Base-by-base conservation (phyloP, 164 flowering plant genomes). In the Chimonanthus praecox region DNA sequence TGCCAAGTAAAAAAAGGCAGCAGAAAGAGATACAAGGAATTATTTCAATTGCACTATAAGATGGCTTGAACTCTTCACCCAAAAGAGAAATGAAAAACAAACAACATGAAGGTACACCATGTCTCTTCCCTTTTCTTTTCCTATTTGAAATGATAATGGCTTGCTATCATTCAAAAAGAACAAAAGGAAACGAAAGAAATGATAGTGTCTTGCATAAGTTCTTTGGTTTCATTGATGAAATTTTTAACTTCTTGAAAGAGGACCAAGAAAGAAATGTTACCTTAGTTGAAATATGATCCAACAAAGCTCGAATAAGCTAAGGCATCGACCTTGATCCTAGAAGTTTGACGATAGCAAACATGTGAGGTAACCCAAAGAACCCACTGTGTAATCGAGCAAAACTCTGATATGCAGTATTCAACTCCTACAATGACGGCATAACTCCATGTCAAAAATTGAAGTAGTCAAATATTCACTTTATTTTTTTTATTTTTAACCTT, bases 261-360 rank as follows among this genome's bases (percentile, higher is more conserved):
- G 33, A 33, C 33, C 33, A 33, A 33, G 33, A 33, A 33, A 33
- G 33, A 33, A 33, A 68, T 11, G 47, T 49, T 80, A 92, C 99
- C 94, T 89, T 95, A 60, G 85, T 89, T 76, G 98, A 90, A 78
- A 96, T 82, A 75, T 90, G 92, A 83, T 96, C 99, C 33, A 96
- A 85, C 15, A 96, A 84, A 47, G 94, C 98, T 71, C 99, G 84
- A 72, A 96, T 94, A 73, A 96, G 97, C 97, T 97, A 96, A 45
- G 99, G 99, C 82, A 96, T 83, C 66, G 99, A 96, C 79, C 97
- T 87, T n/a, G 94, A 80, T 49, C 98, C 97, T 62, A 96, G 85
- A 75, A 96, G 94, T 79, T 86, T 85, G 67, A 88, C 90, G 54
- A 92, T 83, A 66, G 97, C 82, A 79, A 87, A 84, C 87, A 96